Evolutionary conservation across 352 stramenopile species (phyloP), one percentile per base, ranked within the genome.

Genomic region (Pythium plurisporium): DNA sequence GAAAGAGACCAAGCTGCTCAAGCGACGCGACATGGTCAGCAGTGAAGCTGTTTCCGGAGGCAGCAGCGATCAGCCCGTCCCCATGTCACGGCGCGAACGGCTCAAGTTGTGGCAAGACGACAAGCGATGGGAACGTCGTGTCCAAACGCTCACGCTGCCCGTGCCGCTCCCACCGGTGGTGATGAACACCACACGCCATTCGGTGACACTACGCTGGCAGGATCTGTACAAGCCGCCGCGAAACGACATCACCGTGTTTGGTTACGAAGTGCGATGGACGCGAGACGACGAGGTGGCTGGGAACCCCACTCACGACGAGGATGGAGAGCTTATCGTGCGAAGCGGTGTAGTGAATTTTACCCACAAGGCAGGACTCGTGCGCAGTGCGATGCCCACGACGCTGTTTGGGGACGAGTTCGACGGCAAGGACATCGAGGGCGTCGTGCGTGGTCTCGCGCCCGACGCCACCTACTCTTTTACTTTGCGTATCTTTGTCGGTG

Each of bases 71-170:
- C 48, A 27, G 5, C 42, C 50, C 29, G 38, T 70, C 69, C 47
- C 44, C 59, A 53, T 90, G 48, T 89, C 81, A 14, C 74, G 83
- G 20, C 81, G 81, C 40, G 77, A 94, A 42, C 72, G 83, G 1
- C 77, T 91, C 37, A 90, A 91, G 59, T 65, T 84, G 26, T 91
- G 83, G 81, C 83, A 94, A 23, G 77, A 91, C 30, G 82, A 89
- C 57, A 80, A 77, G 33, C 70, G 82, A 0, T 91, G 81, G 79
- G 79, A 86, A 50, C 58, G 75, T 2, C 68, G 74, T 51, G 74
- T 94, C 43, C 65, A 77, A 38, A 75, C 76, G 27, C 67, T 89
- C 25, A 91, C 83, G 19, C 72, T 94, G 1, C 83, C 83, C 0
- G 76, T 91, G 8, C 64, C 83, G 17, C 69, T 75, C 40, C 72